Percentiles rank a stretch among this genome's conserved stretches.
These are phyloP conservation scores for Zasmidium angulare DNA, from an alignment of 2,329 filamentous ascomycete genomes.

Conservation along the genomic window DNA sequence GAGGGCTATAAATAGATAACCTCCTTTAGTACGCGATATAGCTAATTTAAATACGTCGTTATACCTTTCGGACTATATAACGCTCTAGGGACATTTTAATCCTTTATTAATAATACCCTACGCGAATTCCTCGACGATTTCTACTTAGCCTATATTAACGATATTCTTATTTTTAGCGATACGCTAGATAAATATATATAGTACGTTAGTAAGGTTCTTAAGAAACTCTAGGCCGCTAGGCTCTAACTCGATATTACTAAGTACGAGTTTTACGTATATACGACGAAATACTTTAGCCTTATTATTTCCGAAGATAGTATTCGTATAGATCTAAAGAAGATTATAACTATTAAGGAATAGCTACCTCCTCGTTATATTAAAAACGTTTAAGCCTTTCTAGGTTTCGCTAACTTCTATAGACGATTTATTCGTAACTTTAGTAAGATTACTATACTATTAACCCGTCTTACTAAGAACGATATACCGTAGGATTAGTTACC, in stretches of 20 bases:
- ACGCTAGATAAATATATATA: slow-evolving; percentile 4
- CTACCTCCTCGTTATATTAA: neutral
- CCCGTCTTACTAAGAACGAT: neutral
- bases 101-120: too few species aligned
- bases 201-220: slow-evolving; percentile 8
- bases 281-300: slow-evolving; percentile 24
- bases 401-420: too few species aligned
- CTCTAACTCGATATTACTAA: slow-evolving; percentile 23
- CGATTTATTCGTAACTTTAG: slow-evolving; percentile 9
- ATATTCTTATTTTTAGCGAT: neutral
- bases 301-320: slow-evolving; percentile 8
- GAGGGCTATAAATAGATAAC: too few species aligned
- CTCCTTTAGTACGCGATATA: too few species aligned
- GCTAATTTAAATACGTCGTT: too few species aligned
- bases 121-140: neutral
- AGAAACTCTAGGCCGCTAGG: slow-evolving; percentile 7
- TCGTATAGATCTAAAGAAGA: slow-evolving; percentile 1
- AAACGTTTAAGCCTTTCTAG: neutral
- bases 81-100: too few species aligned
- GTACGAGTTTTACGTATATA: slow-evolving; percentile 18
- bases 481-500: neutral
- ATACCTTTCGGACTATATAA: too few species aligned
- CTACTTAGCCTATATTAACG: slow-evolving; percentile 4
- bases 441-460: slow-evolving; percentile 4
- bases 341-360: neutral